Percentiles rank a stretch among this genome's conserved stretches.
Evolutionary conservation across 257 asterid species (phyloP).

Genomic region (Pogostemon cablin): DNA sequence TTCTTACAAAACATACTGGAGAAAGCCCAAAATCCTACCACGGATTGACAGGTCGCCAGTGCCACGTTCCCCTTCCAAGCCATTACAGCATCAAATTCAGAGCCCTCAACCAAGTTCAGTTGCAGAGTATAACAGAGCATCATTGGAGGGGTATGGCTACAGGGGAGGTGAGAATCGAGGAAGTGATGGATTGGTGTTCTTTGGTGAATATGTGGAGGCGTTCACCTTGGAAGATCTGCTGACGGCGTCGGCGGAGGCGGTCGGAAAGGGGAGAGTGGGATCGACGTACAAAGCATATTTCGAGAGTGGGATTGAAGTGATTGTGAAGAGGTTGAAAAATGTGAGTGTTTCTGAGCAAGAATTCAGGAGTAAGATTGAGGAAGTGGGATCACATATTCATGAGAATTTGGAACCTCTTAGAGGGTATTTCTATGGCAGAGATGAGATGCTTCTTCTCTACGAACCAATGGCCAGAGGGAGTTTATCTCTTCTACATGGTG

Average conservation of each 20-base stretch:
- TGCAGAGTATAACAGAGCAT: not conserved
- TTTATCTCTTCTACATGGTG: conserved; percentile 52
- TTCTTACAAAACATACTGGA: conserved; percentile 36
- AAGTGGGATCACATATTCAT: conserved; percentile 47
- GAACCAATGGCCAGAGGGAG: conserved; percentile 53
- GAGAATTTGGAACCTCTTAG: conserved; percentile 55
- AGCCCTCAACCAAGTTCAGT: conserved; percentile 1
- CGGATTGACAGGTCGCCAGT: conserved; percentile 26
- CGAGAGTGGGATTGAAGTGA: conserved; percentile 52
- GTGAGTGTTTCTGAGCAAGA: conserved; percentile 46
- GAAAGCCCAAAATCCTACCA: conserved; percentile 21
- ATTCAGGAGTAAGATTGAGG: conserved; percentile 48
- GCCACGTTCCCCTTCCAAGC: conserved; percentile 34
- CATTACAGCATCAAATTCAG: not conserved
- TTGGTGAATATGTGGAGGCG: conserved; percentile 33
- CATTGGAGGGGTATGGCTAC: no score
- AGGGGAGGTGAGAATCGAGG: conserved; percentile 5
- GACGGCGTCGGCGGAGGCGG: conserved; percentile 58
- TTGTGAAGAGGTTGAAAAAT: conserved; percentile 66
- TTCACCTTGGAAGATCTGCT: conserved; percentile 53
- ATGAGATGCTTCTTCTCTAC: conserved; percentile 61
- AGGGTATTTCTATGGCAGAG: conserved; percentile 63
- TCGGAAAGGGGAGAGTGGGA: conserved; percentile 60
- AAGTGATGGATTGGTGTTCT: conserved; percentile 47
- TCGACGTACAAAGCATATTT: conserved; percentile 66